Evolutionary conservation across 371 early-diverging fungal species (phyloP).

Genomic region (Lichtheimia ornata): DNA sequence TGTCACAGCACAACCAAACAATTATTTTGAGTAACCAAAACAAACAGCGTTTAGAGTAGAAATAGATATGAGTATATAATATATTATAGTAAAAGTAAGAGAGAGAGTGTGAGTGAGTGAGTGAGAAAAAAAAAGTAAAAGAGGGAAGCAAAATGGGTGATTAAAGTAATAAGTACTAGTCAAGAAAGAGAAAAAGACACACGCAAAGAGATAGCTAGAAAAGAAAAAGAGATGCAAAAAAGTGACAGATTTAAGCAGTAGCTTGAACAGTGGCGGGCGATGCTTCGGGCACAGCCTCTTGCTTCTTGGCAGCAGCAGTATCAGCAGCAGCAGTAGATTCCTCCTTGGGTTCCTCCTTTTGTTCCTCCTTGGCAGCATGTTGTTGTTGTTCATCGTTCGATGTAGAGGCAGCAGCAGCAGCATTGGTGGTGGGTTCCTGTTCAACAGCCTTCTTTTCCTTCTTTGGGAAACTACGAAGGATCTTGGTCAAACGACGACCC

Average conservation of each 20-base stretch:
- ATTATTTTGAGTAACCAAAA: too few relatives aligned
- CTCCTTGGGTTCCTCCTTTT: conserved; percentile 8
- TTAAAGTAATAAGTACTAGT: too few relatives aligned
- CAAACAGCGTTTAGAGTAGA: too few relatives aligned
- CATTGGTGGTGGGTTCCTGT: background rate
- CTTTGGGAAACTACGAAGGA: conserved; percentile 31
- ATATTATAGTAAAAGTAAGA: too few relatives aligned
- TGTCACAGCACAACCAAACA: too few relatives aligned
- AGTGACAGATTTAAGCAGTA: conserved; percentile 12
- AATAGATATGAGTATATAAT: too few relatives aligned
- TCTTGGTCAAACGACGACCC: conserved; percentile 46
- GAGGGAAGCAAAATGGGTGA: too few relatives aligned
- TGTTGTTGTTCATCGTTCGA: conserved; percentile 13
- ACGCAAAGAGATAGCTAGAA: too few relatives aligned
- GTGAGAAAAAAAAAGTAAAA: too few relatives aligned
- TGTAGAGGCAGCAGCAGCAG: background rate
- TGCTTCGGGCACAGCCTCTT: conserved; percentile 8
- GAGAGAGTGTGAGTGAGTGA: too few relatives aligned
- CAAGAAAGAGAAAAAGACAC: too few relatives aligned
- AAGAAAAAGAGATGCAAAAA: background rate
- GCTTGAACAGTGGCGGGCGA: conserved; percentile 20
- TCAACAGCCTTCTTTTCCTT: conserved; percentile 35
- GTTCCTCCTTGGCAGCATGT: conserved; percentile 7
- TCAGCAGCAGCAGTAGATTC: conserved; percentile 10
- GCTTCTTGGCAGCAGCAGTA: conserved; percentile 11